These are phyloP conservation scores for Arabidopsis suecica DNA, from an alignment of 345 rosid species.

Conservation along the genomic window DNA sequence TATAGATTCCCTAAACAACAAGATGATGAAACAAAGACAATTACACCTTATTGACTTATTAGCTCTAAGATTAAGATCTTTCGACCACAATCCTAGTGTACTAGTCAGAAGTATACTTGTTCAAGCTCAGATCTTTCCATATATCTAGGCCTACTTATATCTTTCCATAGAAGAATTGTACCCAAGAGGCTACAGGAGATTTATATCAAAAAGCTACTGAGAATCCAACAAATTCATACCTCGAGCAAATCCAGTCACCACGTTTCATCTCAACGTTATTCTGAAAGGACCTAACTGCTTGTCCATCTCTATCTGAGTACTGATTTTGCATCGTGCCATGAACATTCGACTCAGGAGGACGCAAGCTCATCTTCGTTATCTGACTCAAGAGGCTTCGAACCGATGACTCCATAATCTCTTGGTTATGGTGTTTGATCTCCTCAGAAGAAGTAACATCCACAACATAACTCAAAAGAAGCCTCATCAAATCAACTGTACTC, in stretches of 20 bases:
- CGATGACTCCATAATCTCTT: slow-evolving; percentile 60
- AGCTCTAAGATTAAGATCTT: slow-evolving; percentile 8
- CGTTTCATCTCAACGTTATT: slow-evolving; percentile 76
- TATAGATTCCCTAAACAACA: slow-evolving; percentile 16
- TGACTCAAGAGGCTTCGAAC: slow-evolving; percentile 64
- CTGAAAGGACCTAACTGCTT: slow-evolving; percentile 49
- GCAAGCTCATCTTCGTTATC: slow-evolving; percentile 57
- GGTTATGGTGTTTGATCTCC: slow-evolving; percentile 40
- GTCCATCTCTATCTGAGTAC: slow-evolving; percentile 52
- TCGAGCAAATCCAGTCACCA: slow-evolving; percentile 93
- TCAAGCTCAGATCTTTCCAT: background rate
- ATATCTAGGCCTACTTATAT: background rate
- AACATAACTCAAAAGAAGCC: slow-evolving; percentile 70
- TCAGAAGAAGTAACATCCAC: slow-evolving; percentile 51
- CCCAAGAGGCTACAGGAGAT: background rate
- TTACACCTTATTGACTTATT: background rate
- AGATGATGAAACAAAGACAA: background rate
- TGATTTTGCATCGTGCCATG: slow-evolving; percentile 47
- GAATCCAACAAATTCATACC: slow-evolving; percentile 48
- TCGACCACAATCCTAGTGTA: background rate
- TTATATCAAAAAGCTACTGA: slow-evolving; percentile 1
- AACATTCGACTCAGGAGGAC: slow-evolving; percentile 41
- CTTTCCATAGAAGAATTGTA: slow-evolving; percentile 11
- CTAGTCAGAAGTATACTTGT: background rate
- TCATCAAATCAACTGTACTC: slow-evolving; percentile 76